These are phyloP conservation scores for Sclerotinia trifoliorum DNA, from an alignment of 2,329 filamentous ascomycete species.

Conservation along the genomic window DNA sequence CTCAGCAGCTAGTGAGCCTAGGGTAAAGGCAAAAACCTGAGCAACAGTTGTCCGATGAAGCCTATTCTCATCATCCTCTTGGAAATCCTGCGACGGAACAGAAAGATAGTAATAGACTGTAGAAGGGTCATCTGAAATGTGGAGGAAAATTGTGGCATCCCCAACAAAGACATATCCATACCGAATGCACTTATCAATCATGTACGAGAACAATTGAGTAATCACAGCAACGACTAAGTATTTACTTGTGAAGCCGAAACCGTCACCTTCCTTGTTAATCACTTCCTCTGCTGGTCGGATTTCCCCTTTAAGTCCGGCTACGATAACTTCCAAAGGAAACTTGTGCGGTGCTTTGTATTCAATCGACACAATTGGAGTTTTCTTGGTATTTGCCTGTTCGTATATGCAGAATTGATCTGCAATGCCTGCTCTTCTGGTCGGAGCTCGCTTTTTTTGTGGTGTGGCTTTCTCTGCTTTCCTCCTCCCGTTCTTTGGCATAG, in stretches of 20 bases:
- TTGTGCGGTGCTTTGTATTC: constrained; percentile 23
- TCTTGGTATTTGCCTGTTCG: neutral
- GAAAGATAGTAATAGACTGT: neutral
- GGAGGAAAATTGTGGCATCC: constrained; percentile 5
- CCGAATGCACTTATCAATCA: constrained; percentile 9
- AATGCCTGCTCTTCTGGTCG: neutral
- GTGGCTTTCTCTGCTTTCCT: too few species aligned
- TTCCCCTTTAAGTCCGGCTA: constrained; percentile 5
- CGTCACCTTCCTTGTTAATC: constrained; percentile 7
- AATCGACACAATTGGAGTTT: neutral
- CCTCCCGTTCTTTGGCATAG: too few species aligned
- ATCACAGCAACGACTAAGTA: constrained; percentile 14
- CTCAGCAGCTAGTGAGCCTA: neutral
- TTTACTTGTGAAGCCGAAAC: neutral
- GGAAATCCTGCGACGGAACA: neutral
- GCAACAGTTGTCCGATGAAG: neutral
- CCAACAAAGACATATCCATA: constrained; percentile 13
- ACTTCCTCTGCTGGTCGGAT: constrained; percentile 9
- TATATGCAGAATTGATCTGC: constrained; percentile 21
- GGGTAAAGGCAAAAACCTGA: neutral
- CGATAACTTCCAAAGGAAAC: constrained; percentile 5
- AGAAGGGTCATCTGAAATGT: neutral
- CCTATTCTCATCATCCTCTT: neutral
- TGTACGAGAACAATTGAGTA: constrained; percentile 13
- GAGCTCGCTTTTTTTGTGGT: too few species aligned